A percentile compares a stretch with the other conserved stretches of the same genome.
phyloP scores from a whole-genome alignment of 2,329 filamentous ascomycete genomes.

The Exophiala viscosa region DNA sequence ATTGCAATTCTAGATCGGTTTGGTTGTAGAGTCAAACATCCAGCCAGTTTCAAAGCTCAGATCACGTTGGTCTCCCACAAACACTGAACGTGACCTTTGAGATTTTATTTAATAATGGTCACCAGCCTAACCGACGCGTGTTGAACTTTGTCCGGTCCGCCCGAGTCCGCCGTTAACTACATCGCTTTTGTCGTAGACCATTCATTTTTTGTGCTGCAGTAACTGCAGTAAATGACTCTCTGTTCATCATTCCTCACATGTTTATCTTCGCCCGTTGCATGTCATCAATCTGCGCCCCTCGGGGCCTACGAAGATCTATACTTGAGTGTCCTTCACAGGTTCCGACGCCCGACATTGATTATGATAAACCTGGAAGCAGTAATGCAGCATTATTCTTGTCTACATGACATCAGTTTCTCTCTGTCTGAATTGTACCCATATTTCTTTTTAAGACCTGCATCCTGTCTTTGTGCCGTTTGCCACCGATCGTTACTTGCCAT shows the following conservation, averaged over 20 bases:
- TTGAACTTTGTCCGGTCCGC: conserved; percentile 11
- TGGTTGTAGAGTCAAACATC: no score
- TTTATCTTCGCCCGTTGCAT: neutral
- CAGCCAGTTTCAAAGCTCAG: no score
- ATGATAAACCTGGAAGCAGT: no score
- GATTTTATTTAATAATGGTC: no score
- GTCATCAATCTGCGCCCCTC: conserved; percentile 9
- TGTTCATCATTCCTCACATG: neutral
- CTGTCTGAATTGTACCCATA: neutral
- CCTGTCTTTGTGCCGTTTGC: neutral
- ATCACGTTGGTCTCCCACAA: no score
- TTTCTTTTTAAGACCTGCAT: neutral
- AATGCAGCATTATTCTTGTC: no score
- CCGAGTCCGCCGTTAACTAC: conserved; percentile 1
- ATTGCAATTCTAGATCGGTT: no score
- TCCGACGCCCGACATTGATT: neutral
- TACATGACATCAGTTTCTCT: no score
- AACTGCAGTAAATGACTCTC: no score
- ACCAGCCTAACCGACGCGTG: no score
- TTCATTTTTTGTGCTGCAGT: no score
- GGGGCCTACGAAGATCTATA: conserved; percentile 6
- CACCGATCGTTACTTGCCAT: neutral
- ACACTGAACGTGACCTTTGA: neutral
- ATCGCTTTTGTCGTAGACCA: no score
- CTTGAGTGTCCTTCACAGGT: neutral